Evolutionary conservation across 495 filamentous ascomycete genomes (phyloP).

Genomic region (Penicillium manginii): DNA sequence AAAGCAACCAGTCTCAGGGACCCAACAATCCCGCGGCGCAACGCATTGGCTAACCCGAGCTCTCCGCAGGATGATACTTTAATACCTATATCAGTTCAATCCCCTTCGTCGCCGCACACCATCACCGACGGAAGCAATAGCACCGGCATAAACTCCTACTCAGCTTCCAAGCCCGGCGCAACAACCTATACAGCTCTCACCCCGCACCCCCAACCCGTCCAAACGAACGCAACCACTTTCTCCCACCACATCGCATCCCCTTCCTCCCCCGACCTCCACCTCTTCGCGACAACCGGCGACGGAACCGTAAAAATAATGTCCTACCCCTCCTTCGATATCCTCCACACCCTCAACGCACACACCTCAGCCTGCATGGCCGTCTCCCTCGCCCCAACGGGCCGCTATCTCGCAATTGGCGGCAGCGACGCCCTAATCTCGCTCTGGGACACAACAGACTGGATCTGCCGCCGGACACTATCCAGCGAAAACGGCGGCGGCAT

Average conservation of each 20-base stretch:
- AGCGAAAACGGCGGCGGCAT: slow-evolving; percentile 74
- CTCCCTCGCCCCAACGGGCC: slow-evolving; percentile 73
- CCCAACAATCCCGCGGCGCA: not conserved
- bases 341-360: slow-evolving; percentile 77
- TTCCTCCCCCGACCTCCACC: slow-evolving; percentile 40
- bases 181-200: slow-evolving; percentile 53
- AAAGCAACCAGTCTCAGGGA: not conserved
- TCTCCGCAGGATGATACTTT: slow-evolving; percentile 66
- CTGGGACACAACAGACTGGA: slow-evolving; percentile 93
- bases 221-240: slow-evolving; percentile 84
- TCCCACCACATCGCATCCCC: slow-evolving; percentile 60
- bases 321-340: slow-evolving; percentile 56
- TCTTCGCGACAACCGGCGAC: slow-evolving; percentile 83
- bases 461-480: slow-evolving; percentile 79
- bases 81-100: slow-evolving; percentile 62
- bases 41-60: not conserved
- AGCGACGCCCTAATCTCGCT: slow-evolving; percentile 86
- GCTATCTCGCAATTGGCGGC: slow-evolving; percentile 85
- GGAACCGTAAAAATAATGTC: slow-evolving; percentile 80
- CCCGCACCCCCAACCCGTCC: slow-evolving; percentile 68
- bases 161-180: slow-evolving; percentile 21
- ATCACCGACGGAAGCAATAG: slow-evolving; percentile 18
- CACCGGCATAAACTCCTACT: slow-evolving; percentile 9
- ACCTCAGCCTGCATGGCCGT: slow-evolving; percentile 75
- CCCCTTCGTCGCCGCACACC: slow-evolving; percentile 42